These are phyloP conservation scores for Phytophthora ohioensis DNA, from an alignment of 352 stramenopile species.

Conservation along the genomic window DNA sequence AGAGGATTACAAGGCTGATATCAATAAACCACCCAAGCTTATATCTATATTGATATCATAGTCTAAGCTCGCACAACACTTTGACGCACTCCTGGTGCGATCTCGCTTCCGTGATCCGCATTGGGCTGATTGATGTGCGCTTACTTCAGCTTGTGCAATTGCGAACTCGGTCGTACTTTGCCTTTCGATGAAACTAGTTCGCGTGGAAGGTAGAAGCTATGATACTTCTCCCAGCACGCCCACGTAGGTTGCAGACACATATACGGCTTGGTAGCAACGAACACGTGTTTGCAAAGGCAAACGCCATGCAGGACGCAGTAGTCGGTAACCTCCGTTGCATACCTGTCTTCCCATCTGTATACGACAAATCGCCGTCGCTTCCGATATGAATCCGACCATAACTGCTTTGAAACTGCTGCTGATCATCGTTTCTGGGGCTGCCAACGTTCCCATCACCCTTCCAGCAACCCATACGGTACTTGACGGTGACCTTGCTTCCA, in stretches of 20 bases:
- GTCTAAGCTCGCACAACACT: not conserved
- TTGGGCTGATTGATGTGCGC: not conserved
- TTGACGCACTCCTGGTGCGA: not conserved
- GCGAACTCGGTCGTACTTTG: constrained; percentile 8
- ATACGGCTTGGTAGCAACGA: not conserved
- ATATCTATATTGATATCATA: too few relatives aligned
- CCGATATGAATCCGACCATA: constrained; percentile 13
- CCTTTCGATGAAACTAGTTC: constrained; percentile 10
- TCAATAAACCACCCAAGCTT: too few relatives aligned
- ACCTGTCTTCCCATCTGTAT: constrained; percentile 9
- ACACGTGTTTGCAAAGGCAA: constrained; percentile 4
- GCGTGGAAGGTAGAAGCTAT: constrained; percentile 17
- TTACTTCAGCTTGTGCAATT: constrained; percentile 14
- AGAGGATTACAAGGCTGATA: too few relatives aligned
- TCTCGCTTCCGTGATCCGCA: not conserved
- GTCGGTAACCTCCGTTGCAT: constrained; percentile 21
- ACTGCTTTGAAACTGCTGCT: not conserved
- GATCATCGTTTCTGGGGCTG: not conserved
- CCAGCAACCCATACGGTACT: not conserved
- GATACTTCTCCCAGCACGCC: constrained; percentile 27
- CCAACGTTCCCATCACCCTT: not conserved
- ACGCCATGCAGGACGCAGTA: not conserved
- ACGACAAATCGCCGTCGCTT: constrained; percentile 19
- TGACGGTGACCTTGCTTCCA: not conserved
- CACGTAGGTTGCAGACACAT: constrained; percentile 19